Evolutionary conservation across 306 rosid genomes (phyloP).

Genomic region (Lagenaria siceraria): DNA sequence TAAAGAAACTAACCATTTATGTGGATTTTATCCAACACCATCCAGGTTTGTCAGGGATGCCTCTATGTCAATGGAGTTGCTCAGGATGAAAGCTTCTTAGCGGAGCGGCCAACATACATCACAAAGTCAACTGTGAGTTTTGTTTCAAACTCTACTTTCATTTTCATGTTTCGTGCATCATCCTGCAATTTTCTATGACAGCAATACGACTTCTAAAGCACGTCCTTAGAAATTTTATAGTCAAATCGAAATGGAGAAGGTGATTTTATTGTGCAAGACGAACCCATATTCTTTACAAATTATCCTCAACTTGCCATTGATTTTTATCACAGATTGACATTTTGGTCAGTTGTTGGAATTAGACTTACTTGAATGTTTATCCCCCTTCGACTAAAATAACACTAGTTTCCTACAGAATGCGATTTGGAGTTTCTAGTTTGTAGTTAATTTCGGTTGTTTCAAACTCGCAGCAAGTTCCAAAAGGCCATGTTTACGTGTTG

Average conservation of each 20-base stretch:
- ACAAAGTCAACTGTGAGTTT: constrained; percentile 36
- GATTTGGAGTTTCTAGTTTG: neutral
- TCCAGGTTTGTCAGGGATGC: constrained; percentile 46
- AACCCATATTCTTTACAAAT: neutral
- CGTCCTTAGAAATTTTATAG: neutral
- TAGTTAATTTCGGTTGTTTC: neutral
- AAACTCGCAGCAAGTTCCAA: constrained; percentile 62
- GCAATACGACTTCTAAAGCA: neutral
- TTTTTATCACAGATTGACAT: neutral
- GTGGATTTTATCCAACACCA: constrained; percentile 3
- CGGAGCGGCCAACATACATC: constrained; percentile 37
- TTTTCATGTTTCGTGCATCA: constrained; percentile 5
- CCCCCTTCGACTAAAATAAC: neutral
- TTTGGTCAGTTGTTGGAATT: neutral
- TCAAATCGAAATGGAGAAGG: neutral
- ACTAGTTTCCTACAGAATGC: neutral
- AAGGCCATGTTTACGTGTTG: constrained; percentile 71
- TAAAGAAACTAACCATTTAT: neutral
- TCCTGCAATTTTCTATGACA: neutral
- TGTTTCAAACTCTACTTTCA: neutral
- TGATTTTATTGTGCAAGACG: neutral
- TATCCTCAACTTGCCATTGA: neutral
- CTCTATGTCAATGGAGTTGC: constrained; percentile 68
- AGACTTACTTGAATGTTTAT: neutral
- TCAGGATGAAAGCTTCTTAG: constrained; percentile 54